A percentile compares a stretch with the other conserved stretches of the same genome.
phyloP scores from a whole-genome alignment of 2,329 filamentous ascomycete genomes.

The Paracoccidioides lutzii region DNA sequence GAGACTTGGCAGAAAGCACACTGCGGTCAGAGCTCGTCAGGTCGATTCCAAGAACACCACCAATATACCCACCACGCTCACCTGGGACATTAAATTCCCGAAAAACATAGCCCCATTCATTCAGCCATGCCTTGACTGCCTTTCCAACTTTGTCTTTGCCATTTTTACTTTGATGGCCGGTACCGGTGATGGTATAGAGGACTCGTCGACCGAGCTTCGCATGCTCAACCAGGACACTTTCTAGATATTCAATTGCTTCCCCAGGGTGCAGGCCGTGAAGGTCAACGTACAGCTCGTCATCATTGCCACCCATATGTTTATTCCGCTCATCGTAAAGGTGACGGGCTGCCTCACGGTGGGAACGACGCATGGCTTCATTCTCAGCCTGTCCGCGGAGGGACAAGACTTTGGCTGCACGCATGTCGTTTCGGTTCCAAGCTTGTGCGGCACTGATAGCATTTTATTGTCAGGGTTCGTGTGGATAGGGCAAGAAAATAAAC shows the following conservation, averaged over 20 bases:
- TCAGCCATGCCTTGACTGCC: conserved; percentile 77
- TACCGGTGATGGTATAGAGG: conserved; percentile 92
- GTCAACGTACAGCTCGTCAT: conserved; percentile 78
- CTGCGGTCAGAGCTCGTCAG: conserved; percentile 45
- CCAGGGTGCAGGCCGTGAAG: conserved; percentile 97
- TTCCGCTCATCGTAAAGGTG: conserved; percentile 92
- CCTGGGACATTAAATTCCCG: conserved; percentile 92
- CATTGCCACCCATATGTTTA: conserved; percentile 42
- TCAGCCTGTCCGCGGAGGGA: conserved; percentile 91
- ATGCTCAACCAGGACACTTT: conserved; percentile 76
- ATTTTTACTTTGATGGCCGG: conserved; percentile 94
- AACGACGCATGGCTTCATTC: conserved; percentile 94
- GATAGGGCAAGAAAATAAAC: conserved; percentile 6
- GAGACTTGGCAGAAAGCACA: conserved; percentile 21
- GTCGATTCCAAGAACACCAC: conserved; percentile 52
- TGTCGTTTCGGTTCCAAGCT: conserved; percentile 97
- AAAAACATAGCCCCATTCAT: conserved; percentile 91
- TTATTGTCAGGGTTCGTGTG: background rate
- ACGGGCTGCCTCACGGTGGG: conserved; percentile 82
- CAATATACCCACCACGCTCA: conserved; percentile 68
- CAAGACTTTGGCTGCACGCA: conserved; percentile 85
- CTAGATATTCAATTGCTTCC: conserved; percentile 88
- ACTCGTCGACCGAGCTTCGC: conserved; percentile 54
- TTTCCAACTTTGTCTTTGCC: conserved; percentile 98
- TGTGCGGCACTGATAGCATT: conserved; percentile 60